phyloP scores from a whole-genome alignment of 805 yeast genomes.

The Nakazawaea ambrosiae region DNA sequence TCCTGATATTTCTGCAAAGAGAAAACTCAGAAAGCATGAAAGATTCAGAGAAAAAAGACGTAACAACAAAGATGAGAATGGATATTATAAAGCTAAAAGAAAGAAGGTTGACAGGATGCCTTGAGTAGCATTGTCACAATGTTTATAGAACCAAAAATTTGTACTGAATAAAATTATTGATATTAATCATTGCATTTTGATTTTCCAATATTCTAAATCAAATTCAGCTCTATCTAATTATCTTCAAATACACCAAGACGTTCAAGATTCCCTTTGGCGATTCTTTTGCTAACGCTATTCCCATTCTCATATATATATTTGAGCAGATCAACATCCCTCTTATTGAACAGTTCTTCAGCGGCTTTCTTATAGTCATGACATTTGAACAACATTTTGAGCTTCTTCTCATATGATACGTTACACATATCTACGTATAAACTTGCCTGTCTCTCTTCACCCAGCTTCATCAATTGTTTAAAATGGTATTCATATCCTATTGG shows the following conservation, averaged over 20 bases:
- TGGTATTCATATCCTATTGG: conserved; percentile 70
- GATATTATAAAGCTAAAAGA: conserved; percentile 62
- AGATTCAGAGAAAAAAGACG: conserved; percentile 73
- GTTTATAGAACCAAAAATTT: too few species aligned
- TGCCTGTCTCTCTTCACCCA: conserved; percentile 55
- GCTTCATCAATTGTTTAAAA: conserved; percentile 42
- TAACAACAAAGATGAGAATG: conserved; percentile 67
- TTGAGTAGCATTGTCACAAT: neutral
- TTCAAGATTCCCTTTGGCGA: conserved; percentile 11
- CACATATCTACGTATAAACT: conserved; percentile 52
- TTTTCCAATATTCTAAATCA: too few species aligned
- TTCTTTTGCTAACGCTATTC: conserved; percentile 11
- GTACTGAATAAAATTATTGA: too few species aligned
- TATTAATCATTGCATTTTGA: too few species aligned
- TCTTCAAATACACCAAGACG: conserved; percentile 4
- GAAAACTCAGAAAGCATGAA: conserved; percentile 70
- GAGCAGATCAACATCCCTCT: conserved; percentile 33
- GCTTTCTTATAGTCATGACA: conserved; percentile 48
- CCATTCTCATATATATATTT: conserved; percentile 19
- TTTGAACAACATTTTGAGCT: conserved; percentile 41
- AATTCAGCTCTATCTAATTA: neutral
- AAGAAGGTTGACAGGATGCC: conserved; percentile 24
- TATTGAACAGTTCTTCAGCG: conserved; percentile 37
- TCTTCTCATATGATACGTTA: conserved; percentile 35
- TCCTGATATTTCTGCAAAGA: conserved; percentile 77